These are phyloP conservation scores for Canavalia gladiata DNA, from an alignment of 306 rosid genomes.

Conservation along the genomic window DNA sequence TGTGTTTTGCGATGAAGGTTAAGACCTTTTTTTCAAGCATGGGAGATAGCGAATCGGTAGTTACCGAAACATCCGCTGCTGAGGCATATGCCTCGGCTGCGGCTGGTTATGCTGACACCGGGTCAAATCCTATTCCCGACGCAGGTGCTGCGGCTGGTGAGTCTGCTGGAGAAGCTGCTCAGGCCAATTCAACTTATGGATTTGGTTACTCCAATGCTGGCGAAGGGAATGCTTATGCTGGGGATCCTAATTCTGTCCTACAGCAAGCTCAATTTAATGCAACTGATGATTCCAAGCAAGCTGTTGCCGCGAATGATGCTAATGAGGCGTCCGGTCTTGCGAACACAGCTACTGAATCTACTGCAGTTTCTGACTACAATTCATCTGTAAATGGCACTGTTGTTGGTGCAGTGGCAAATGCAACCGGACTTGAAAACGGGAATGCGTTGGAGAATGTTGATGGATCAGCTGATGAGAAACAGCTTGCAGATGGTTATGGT, in stretches of 20 bases:
- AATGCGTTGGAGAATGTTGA: conserved; percentile 59
- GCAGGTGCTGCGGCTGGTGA: conserved; percentile 48
- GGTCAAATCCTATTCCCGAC: conserved; percentile 51
- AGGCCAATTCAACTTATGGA: conserved; percentile 48
- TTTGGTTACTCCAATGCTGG: conserved; percentile 53
- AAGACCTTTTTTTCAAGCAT: conserved; percentile 46
- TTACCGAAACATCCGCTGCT: conserved; percentile 64
- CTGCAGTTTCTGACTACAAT: conserved; percentile 55
- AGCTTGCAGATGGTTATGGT: conserved; percentile 79
- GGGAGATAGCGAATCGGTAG: conserved; percentile 82
- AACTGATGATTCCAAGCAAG: conserved; percentile 51
- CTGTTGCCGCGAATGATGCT: conserved; percentile 51
- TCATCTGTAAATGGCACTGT: conserved; percentile 63
- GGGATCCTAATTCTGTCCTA: conserved; percentile 61
- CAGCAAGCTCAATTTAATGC: conserved; percentile 63
- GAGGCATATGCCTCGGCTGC: conserved; percentile 60
- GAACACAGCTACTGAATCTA: conserved; percentile 49
- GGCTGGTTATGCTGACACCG: conserved; percentile 62
- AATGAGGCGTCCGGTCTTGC: conserved; percentile 52
- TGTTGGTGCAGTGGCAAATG: conserved; percentile 42
- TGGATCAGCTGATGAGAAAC: conserved; percentile 67
- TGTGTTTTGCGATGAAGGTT: conserved; percentile 45
- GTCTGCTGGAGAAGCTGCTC: conserved; percentile 55
- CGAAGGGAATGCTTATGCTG: conserved; percentile 56
- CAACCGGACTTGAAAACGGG: conserved; percentile 67